phyloP scores from a whole-genome alignment of 108 stramenopile species.

The Cyclotella cryptica region DNA sequence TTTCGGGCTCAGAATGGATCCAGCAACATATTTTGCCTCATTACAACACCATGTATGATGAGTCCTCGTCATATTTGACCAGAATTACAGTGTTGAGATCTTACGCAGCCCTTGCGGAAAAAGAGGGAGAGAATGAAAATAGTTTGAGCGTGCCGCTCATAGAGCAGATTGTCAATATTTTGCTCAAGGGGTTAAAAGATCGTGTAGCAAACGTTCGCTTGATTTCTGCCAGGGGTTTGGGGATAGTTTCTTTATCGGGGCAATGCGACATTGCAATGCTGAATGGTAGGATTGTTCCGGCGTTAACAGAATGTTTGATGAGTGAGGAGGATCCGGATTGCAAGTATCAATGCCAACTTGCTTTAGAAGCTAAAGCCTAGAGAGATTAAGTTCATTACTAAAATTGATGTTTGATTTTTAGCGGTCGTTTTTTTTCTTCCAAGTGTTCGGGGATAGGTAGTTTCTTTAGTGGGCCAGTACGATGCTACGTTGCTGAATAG shows the following conservation, averaged over 20 bases:
- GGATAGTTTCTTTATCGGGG: constrained; percentile 37
- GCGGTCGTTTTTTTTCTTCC: constrained; percentile 75
- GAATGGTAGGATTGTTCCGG: constrained; percentile 49
- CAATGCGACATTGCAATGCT: constrained; percentile 45
- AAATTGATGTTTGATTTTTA: constrained; percentile 18
- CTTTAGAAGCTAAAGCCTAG: constrained; percentile 42
- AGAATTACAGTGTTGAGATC: constrained; percentile 83
- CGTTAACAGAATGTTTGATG: constrained; percentile 44
- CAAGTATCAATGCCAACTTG: constrained; percentile 55
- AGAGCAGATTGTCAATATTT: constrained; percentile 53
- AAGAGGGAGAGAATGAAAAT: constrained; percentile 45
- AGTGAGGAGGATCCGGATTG: constrained; percentile 57
- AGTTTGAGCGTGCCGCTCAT: constrained; percentile 63
- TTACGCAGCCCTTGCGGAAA: constrained; percentile 62
- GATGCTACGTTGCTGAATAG: constrained; percentile 44
- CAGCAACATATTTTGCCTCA: constrained; percentile 72
- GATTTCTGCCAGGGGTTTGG: constrained; percentile 83
- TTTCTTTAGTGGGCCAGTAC: constrained; percentile 38
- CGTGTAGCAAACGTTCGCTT: constrained; percentile 89
- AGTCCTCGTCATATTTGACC: constrained; percentile 73
- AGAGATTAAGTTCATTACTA: background rate
- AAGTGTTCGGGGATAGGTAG: constrained; percentile 62
- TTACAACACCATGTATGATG: constrained; percentile 77
- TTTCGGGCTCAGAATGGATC: constrained; percentile 85
- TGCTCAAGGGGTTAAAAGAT: constrained; percentile 75